Base-by-base conservation (phyloP, 345 rosid species). In the Salix brachista region DNA sequence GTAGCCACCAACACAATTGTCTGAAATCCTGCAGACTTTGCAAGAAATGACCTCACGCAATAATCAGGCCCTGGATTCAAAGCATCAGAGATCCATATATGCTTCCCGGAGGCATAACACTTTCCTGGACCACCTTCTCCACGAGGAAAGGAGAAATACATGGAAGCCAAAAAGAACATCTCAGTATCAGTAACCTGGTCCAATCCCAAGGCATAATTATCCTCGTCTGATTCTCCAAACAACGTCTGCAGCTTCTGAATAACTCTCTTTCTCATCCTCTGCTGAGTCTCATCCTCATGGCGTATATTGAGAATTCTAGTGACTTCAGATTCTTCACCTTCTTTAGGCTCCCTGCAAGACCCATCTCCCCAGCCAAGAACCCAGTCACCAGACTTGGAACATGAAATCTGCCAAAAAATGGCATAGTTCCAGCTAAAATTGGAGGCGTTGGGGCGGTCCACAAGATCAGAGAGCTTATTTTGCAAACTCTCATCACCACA, bases 301-400 rank as follows among this genome's bases (percentile, higher is more conserved):
- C 81, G 86, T 8, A 76, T 69, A 75, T 76, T 84, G 54, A 77
- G 86, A 71, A 80, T 78, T 28, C 81, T 79, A 16, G 80, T 58
- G 36, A 80, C 71, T 70, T 87, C 92, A 6, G 90, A 89, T 77
- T 89, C 97, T 73, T 96, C 99, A 50, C 88, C 92, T 4, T 88
- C 90, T 62, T 81, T 86, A 7, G 99, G 98, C 86, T 96, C 99
- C 60, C 99, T 78, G 74, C 98, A 93, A 52, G 88, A 93, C 77
- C 99, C 98, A 74, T 96, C 99, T 48, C 96, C 99, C 99, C 99
- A 96, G n/a, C 96, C 93, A n/a, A 96, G 80, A 48, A 91, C 94
- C 86, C 86, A 88, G 21, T 91, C 96, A 65, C 96, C 94, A 13
- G 98, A 88, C 81, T 89, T 92, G 48, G 95, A 93, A 84, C 88